Evolutionary conservation across 2,329 filamentous ascomycete species (phyloP), one percentile per base, ranked within the genome.

Genomic region (Stachybotrys echinatus): DNA sequence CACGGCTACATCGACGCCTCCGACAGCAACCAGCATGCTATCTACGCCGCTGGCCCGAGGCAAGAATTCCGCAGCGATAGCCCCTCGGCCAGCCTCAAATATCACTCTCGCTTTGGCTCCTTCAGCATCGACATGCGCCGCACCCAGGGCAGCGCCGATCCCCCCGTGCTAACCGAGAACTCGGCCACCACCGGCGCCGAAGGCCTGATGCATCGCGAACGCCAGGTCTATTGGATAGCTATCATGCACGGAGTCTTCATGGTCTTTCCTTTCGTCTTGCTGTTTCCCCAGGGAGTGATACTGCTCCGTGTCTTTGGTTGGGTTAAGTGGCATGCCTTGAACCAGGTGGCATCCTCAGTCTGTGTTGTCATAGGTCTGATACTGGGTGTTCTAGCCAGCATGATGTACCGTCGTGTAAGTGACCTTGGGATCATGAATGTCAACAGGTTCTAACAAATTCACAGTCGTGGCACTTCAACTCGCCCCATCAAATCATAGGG

Each of bases 401-500:
- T 69, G 53, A 64, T 68, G 52, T 83, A 84, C 54, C 77, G 81
- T 50, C 69, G 81, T 57, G 81, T 84, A 68, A 64, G 77, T 65
- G 48, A 12, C 12, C 14, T 18, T 2, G 27, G 4, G 18, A 4
- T 18, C 3, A n/a, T 3, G 10, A 3, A n/a, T 4, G n/a, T 12
- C 2, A 5, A 7, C 8, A 18, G 20, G 37, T 37, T 17, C 52
- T 61, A 34, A 59, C 53, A 22, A 18, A 12, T 21, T 40, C 20
- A 8, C 37, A 82, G 76, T 79, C 79, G 18, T 77, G 74, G 46
- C 65, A 66, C 10, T 80, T 81, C 63, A 72, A 71, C 42, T 72
- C 73, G 1, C 65, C 72, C 8, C 83, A 85, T 58, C 81, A 85
- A 58, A 70, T 85, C 46, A 66, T 86, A 50, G 83, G 83, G 8